Evolutionary conservation across 2,329 filamentous ascomycete species (phyloP), one percentile per base, ranked within the genome.

Genomic region (Fulvia fulva): DNA sequence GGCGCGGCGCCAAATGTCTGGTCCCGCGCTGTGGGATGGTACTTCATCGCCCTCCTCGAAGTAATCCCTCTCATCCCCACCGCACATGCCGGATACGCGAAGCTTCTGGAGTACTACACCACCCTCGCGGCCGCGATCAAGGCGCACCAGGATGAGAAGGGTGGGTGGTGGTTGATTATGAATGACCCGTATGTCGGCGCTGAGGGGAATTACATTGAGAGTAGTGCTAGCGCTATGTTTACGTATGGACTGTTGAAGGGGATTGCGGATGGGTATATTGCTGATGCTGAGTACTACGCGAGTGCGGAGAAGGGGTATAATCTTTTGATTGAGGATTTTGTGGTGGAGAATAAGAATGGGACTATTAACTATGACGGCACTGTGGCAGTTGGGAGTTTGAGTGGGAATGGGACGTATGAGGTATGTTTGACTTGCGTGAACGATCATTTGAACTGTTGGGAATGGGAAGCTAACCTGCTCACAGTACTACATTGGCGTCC

Each of bases 151-250:
- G 72, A 85, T 37, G 77, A 83, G 71, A 77, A 76, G 57, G 73
- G 70, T 1, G 82, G 77, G 2, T 86, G 83, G 81, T 85, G 81
- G 80, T 72, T 83, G 59, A 71, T 85, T 32, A 78, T 85, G 73
- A 77, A 76, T 57, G 76, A 79, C 45, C 75, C 87, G 83, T 76
- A 79, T 46, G 75, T 77, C 0, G 77, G 61, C 5, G 75, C 0
- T 65, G 61, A 50, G 47, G 61, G 61, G 19, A 87, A 87, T 66
- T 87, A 84, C 65, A 77, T 86, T 37, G 84, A 87, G 74, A 81
- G 79, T 41, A 84, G 80, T 53, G 81, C 77, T 11, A 80, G 78
- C 8, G 81, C 80, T 2, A 83, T 87, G 78, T 85, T 85, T 66
- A 74, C 78, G 0, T 83, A 81, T 55, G 78, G 80, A 0, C 69